Conservation (phyloP, 129 eudicot species). For the Tagetes patula region DNA sequence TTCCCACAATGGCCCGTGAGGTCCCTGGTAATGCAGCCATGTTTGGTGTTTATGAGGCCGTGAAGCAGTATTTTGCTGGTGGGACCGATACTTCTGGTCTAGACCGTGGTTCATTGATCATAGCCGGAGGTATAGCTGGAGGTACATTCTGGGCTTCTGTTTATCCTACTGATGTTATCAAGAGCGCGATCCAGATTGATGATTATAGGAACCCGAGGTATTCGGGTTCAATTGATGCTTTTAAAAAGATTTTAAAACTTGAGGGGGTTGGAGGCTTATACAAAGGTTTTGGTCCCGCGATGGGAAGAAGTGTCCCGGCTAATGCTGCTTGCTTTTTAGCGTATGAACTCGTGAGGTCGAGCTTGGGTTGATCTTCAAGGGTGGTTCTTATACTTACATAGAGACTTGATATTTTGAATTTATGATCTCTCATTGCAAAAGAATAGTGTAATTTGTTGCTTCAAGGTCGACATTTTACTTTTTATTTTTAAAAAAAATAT, state of each 20-base stretch:
- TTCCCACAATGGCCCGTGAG: conserved; percentile 91
- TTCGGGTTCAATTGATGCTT: conserved; percentile 72
- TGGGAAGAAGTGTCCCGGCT: conserved; percentile 95
- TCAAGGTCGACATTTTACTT: background rate
- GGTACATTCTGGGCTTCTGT: conserved; percentile 79
- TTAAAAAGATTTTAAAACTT: conserved; percentile 57
- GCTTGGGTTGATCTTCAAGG: conserved; percentile 45
- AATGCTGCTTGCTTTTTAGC: conserved; percentile 69
- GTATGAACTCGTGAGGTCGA: conserved; percentile 36
- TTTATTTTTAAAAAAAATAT: conserved; percentile 5
- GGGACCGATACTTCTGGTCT: conserved; percentile 76
- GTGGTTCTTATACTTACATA: background rate
- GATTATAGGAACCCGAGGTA: conserved; percentile 79
- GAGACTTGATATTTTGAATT: conserved; percentile 21
- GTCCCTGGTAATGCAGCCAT: conserved; percentile 88
- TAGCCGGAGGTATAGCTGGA: conserved; percentile 90
- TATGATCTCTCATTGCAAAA: conserved; percentile 10
- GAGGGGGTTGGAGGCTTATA: conserved; percentile 87
- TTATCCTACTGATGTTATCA: conserved; percentile 89
- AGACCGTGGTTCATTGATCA: conserved; percentile 69
- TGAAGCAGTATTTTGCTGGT: conserved; percentile 82
- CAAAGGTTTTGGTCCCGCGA: conserved; percentile 94
- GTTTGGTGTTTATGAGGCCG: conserved; percentile 88
- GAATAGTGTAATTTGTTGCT: conserved; percentile 9
- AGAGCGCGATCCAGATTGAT: conserved; percentile 87